Evolutionary conservation across 108 stramenopile species (phyloP), one percentile per base, ranked within the genome.

Genomic region (Skeletonema costatum): DNA sequence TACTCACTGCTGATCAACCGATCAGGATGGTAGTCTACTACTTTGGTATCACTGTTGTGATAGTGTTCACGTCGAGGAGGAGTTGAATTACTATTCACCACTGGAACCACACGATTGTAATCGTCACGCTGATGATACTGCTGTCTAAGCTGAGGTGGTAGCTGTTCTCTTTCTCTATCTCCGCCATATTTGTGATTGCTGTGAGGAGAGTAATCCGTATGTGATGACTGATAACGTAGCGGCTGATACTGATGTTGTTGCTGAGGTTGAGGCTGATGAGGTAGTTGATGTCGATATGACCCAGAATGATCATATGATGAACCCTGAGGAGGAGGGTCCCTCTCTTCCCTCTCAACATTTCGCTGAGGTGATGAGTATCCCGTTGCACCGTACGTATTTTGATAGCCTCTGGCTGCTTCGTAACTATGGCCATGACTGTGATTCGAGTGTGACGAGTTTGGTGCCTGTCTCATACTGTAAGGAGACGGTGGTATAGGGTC

Each of bases 401-500:
- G 21, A 39, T 35, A 39, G 36, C 35, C n/a, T 30, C 63, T 17
- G 4, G 44, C 1, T 46, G 39, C 10, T 41, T 41, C 39, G 11
- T 41, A 41, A 41, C 16, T 4, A 31, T 29, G 19, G 60, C 31
- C 19, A 12, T 30, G 32, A 1, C 60, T 60, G 11, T 35, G 31
- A 35, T 35, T 60, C 4, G 60, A 60, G 33, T 38, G 31, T 1
- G 70, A 39, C 16, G 51, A 70, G 6, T 12, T 16, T 21, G 51
- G 5, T 53, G 51, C 51, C 21, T 53, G 51, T 25, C 51, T 53
- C 51, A 5, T 53, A 21, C 8, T 59, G 56, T 70, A 70, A 21
- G 70, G 70, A 12, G 70, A 70, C 0, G 70, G 70, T 8, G 70
- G 70, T 60, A 70, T 60, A 7, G 42, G 7, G 6, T 29, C 66